These are phyloP conservation scores for Trametes villosa DNA, from an alignment of 768 basidiomycete species.

Conservation along the genomic window DNA sequence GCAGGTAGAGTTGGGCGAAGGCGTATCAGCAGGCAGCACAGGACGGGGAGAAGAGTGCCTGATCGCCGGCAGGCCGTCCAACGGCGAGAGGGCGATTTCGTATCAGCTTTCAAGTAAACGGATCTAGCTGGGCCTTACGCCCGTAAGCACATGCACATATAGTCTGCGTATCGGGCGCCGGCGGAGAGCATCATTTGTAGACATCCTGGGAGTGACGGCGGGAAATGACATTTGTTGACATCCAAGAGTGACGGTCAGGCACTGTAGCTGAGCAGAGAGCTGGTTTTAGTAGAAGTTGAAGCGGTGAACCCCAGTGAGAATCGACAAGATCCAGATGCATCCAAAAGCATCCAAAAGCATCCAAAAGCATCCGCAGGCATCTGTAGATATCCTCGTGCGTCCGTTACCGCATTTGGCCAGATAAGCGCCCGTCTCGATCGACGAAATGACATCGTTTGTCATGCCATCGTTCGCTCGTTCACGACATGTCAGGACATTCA, in stretches of 20 bases:
- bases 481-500: too few species aligned
- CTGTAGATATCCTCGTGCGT: background rate
- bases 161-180: background rate
- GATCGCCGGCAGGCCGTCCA: conserved; percentile 14
- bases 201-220: background rate
- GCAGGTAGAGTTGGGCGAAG: background rate
- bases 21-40: background rate
- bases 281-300: too few species aligned
- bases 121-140: background rate
- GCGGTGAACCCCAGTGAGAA: background rate
- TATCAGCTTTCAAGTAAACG: background rate
- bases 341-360: background rate
- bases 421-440: too few species aligned
- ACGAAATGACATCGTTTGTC: too few species aligned
- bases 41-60: conserved; percentile 8
- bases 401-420: too few species aligned
- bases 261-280: too few species aligned
- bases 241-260: too few species aligned
- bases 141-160: conserved; percentile 6
- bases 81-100: conserved; percentile 12
- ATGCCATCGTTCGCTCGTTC: too few species aligned
- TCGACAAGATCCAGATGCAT: background rate
- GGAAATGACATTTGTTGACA: background rate
- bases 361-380: background rate
- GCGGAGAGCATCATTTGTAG: background rate